Evolutionary conservation across 2,329 filamentous ascomycete species (phyloP), one percentile per base, ranked within the genome.

Genomic region (Lasiodiplodia hormozganensis): DNA sequence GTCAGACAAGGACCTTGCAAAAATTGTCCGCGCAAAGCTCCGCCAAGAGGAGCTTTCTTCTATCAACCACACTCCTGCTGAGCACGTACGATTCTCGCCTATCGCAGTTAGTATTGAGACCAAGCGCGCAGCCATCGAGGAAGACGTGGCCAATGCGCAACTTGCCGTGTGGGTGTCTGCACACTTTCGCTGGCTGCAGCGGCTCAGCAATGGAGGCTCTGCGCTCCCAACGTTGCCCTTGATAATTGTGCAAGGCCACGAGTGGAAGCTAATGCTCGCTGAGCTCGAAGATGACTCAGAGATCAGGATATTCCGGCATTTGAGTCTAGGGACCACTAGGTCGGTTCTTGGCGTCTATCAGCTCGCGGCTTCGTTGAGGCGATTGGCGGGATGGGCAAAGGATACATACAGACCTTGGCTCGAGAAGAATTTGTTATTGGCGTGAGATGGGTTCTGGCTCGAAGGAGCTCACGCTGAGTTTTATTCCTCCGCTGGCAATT

Each of bases 171-270:
- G 65, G 69, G 60, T 65, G 36, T 49, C 65, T 18, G 69, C 69
- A 4, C 69, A 70, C 31, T 62, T 70, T 16, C 38, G 51, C 51
- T 53, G 68, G 43, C 62, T 70, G 40, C 60, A 64, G 52, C 60
- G 49, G 31, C 67, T 69, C 54, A 56, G 7, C 25, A 6, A 23
- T 8, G 67, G 16, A 12, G 62, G 34, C 8, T 25, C 16, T 8
- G n/a, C n/a, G 38, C 34, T 64, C 16, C 69, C 64, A 10, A 67
- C 65, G 34, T 36, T 70, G 31, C 69, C 69, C 14, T 43, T 69
- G n/a, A 25, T 70, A 8, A 49, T 70, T 12, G 60, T 69, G 68
- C 69, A 70, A 57, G 69, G 69, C n/a, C 67, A 70, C 47, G 51
- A 66, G 49, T 69, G 67, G 67, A 65, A 67, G 64, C 64, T 70